Conservation (phyloP, 495 filamentous ascomycete species). For the Hypoxylon trugodes region DNA sequence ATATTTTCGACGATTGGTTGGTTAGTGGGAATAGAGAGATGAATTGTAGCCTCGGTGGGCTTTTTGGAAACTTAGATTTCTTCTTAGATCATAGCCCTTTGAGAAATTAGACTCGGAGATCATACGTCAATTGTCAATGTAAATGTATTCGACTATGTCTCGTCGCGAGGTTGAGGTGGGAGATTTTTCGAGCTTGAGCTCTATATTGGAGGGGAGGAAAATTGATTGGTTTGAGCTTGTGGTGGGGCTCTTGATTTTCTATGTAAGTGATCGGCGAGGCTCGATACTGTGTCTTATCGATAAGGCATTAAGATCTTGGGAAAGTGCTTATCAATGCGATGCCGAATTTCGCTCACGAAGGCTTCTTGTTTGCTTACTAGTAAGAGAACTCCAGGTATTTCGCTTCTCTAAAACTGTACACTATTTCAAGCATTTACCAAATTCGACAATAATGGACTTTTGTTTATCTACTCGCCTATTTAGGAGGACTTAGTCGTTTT, state of each 20-base stretch:
- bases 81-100: not conserved
- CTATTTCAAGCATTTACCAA: too few species aligned
- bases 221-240: constrained; percentile 19
- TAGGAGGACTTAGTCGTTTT: not conserved
- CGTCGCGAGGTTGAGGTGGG: constrained; percentile 33
- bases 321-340: too few species aligned
- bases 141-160: not conserved
- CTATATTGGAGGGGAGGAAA: constrained; percentile 13
- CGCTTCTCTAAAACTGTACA: too few species aligned
- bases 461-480: not conserved
- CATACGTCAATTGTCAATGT: not conserved
- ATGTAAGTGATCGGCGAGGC: constrained; percentile 1
- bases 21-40: not conserved
- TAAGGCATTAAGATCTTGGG: constrained; percentile 17
- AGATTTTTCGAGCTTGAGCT: constrained; percentile 44
- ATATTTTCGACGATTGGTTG: not conserved
- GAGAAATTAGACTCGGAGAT: not conserved
- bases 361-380: too few species aligned
- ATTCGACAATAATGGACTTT: too few species aligned
- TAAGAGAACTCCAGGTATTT: too few species aligned
- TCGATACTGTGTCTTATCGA: constrained; percentile 16
- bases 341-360: too few species aligned
- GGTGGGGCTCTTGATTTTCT: constrained; percentile 10
- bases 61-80: not conserved
- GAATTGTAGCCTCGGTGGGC: not conserved